phyloP scores from a whole-genome alignment of 352 stramenopile genomes.

The Phytophthora idaei region DNA sequence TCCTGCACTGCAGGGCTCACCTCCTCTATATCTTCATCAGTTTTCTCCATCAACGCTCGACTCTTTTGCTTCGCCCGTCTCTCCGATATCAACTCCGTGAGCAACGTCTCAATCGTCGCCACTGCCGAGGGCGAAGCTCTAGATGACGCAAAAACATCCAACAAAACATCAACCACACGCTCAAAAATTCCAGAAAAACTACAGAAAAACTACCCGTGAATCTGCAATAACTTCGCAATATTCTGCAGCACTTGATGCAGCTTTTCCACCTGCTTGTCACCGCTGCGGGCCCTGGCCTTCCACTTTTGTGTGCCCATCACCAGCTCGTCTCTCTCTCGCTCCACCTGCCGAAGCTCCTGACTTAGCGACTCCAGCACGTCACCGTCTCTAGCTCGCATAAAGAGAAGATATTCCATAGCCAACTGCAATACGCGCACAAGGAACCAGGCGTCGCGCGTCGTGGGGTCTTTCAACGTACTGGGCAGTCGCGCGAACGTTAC shows the following conservation, averaged over 20 bases:
- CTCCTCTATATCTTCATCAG: background rate
- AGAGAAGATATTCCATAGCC: constrained; percentile 81
- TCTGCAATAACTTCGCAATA: constrained; percentile 74
- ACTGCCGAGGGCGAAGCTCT: constrained; percentile 64
- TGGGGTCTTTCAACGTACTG: constrained; percentile 10
- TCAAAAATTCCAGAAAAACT: constrained; percentile 3
- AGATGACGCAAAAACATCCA: constrained; percentile 11
- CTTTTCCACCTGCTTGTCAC: constrained; percentile 71
- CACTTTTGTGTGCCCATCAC: constrained; percentile 50
- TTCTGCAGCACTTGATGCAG: constrained; percentile 79
- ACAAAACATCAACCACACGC: background rate
- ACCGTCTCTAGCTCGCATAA: constrained; percentile 58
- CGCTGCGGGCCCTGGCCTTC: constrained; percentile 52
- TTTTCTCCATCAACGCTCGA: constrained; percentile 1
- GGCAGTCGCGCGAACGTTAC: constrained; percentile 75
- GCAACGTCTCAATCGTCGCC: constrained; percentile 58
- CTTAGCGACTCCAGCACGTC: constrained; percentile 56
- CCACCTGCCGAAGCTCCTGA: constrained; percentile 50
- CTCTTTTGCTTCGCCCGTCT: constrained; percentile 28
- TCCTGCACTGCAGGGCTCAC: constrained; percentile 39
- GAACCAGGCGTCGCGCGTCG: constrained; percentile 67
- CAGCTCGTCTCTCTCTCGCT: constrained; percentile 51
- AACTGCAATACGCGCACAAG: constrained; percentile 73
- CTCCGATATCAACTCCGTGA: constrained; percentile 52
- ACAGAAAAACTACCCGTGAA: constrained; percentile 53